Base-by-base conservation (phyloP, 257 asterid species). In the Solanum lycopersicoides region DNA sequence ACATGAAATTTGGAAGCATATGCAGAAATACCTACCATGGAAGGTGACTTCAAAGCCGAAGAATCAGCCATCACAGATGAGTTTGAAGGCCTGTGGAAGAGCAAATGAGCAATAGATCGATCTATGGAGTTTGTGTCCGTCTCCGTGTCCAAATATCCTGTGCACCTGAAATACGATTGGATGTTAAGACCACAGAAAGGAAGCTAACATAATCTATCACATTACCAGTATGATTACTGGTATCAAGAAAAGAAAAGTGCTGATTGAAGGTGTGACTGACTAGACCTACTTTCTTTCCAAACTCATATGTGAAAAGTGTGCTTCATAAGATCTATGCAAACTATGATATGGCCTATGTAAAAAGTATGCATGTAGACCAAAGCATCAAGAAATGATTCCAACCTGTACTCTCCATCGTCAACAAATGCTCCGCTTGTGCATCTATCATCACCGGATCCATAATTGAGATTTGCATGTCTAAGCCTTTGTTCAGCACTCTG, bases 71-170 rank as follows among this genome's bases (percentile, higher is more conserved):
- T 23, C 34, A 79, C 73, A 14, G 94, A 84, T 77, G 93, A 88
- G 84, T 92, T 94, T 32, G 94, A 88, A 73, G 97, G 93, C 91
- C 95, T 88, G 88, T 95, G 95, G 89, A 95, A 96, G 92, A 96
- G 74, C 76, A 96, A 87, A 83, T 96, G 99, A 3, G 99, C 99
- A 32, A 96, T 89, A 35, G 99, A 95, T 87, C 99, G 94, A 85
- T 96, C 99, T 88, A 95, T 92, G 32, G 98, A 96, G 90, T 96
- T 95, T 30, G 99, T 96, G 83, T 93, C 92, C 2, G 96, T 93
- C 90, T 96, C 99, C 74, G 93, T 90, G 82, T 90, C 96, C 93
- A 94, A 66, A 90, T 89, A 92, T 77, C 92, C 90, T 84, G 88
- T 74, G 88, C 88, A 91, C 91, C 94, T 92, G 89, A 53, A 74